These are phyloP conservation scores for Hymenoscyphus repandus DNA, from an alignment of 2,329 filamentous ascomycete species.

Conservation along the genomic window DNA sequence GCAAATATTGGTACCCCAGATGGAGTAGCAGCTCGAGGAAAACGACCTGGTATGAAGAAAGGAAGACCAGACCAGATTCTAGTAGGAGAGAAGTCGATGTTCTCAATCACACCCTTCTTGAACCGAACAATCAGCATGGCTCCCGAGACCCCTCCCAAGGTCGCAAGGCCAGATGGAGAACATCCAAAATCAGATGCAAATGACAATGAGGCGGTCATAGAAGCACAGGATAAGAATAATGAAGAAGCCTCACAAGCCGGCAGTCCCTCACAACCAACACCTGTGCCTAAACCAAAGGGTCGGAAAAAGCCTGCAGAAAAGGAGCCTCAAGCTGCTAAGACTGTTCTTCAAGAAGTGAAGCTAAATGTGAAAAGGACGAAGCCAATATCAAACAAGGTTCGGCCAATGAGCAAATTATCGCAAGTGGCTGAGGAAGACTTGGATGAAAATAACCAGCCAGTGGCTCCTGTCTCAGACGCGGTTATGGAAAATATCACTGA, in stretches of 20 bases:
- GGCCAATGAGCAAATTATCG: constrained; percentile 31
- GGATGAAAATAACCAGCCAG: constrained; percentile 26
- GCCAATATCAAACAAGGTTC: constrained; percentile 29
- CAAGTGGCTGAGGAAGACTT: constrained; percentile 37
- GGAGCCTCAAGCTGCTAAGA: constrained; percentile 31
- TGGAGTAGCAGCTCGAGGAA: constrained; percentile 38
- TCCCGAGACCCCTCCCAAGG: constrained; percentile 32
- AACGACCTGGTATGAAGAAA: constrained; percentile 47
- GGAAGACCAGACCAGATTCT: constrained; percentile 51
- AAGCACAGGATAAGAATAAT: background rate
- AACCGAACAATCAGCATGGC: constrained; percentile 63
- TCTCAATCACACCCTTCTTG: constrained; percentile 91
- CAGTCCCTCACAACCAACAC: constrained; percentile 4
- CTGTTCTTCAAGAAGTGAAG: constrained; percentile 39
- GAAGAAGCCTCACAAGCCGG: constrained; percentile 4
- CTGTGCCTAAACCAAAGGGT: constrained; percentile 15
- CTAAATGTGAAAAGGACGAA: constrained; percentile 28
- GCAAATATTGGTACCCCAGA: constrained; percentile 47
- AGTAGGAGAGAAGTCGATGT: constrained; percentile 81
- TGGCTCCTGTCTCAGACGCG: constrained; percentile 22
- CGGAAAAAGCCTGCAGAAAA: constrained; percentile 12
- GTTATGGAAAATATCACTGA: background rate
- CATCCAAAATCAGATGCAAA: constrained; percentile 9
- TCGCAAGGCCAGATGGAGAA: constrained; percentile 6
- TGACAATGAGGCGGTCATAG: background rate